Percentiles rank a stretch among this genome's conserved stretches.
These are phyloP conservation scores for Cardamine chenopodiifolia DNA, from an alignment of 345 rosid species.

Conservation along the genomic window DNA sequence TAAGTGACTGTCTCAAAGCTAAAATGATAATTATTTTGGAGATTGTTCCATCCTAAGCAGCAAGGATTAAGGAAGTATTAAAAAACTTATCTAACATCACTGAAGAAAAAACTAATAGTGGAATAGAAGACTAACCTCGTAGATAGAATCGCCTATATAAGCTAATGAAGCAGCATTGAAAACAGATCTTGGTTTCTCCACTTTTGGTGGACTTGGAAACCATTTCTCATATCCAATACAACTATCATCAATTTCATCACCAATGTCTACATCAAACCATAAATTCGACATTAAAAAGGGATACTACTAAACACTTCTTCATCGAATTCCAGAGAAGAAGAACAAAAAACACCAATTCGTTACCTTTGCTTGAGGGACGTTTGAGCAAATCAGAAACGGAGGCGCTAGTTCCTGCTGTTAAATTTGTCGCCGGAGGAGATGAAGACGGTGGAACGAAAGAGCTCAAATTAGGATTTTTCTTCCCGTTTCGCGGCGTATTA, in stretches of 20 bases:
- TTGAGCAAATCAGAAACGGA: constrained; percentile 66
- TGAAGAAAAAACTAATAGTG: too few relatives aligned
- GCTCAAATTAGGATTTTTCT: constrained; percentile 35
- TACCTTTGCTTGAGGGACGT: constrained; percentile 58
- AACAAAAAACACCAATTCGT: background rate
- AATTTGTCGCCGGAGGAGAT: constrained; percentile 38
- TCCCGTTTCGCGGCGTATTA: constrained; percentile 64
- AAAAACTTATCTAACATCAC: too few relatives aligned
- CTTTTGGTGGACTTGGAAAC: constrained; percentile 48
- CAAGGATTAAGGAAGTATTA: too few relatives aligned
- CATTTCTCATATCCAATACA: constrained; percentile 43
- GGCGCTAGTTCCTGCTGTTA: constrained; percentile 33
- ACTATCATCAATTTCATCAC: constrained; percentile 14
- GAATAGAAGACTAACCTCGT: constrained; percentile 54
- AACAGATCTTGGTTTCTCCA: constrained; percentile 43
- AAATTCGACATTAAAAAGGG: background rate
- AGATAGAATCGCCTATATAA: constrained; percentile 67
- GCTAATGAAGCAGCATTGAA: constrained; percentile 48
- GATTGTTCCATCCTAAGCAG: too few relatives aligned
- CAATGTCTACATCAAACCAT: constrained; percentile 14
- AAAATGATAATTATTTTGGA: background rate
- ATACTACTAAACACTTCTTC: background rate
- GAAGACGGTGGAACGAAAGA: constrained; percentile 32
- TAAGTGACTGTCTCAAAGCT: background rate
- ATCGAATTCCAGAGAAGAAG: background rate